A percentile compares a stretch with the other conserved stretches of the same genome.
Conservation (phyloP, 805 yeast species). For the Isabelozyma rhagii region DNA sequence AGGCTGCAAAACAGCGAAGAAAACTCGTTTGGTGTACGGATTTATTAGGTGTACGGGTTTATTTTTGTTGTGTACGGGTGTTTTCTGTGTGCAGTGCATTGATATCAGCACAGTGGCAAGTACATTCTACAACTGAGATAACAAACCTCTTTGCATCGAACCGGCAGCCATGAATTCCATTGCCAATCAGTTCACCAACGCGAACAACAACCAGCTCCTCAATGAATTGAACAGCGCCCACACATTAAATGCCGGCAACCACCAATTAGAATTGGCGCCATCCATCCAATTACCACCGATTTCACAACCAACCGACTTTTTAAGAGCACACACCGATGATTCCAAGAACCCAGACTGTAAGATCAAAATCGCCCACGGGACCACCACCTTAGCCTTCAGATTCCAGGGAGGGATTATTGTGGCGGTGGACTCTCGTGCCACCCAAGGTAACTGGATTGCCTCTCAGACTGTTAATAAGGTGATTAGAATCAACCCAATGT, state of each 20-base stretch:
- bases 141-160: too few relatives aligned
- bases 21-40: too few relatives aligned
- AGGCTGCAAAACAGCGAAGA: too few relatives aligned
- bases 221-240: slow-evolving; percentile 28
- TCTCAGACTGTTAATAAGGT: slow-evolving; percentile 98
- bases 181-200: slow-evolving; percentile 34
- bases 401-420: slow-evolving; percentile 94
- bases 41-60: too few relatives aligned
- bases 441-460: slow-evolving; percentile 97
- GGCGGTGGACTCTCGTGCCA: slow-evolving; percentile 97
- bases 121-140: too few relatives aligned
- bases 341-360: slow-evolving; percentile 87
- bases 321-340: slow-evolving; percentile 98
- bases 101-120: too few relatives aligned
- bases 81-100: too few relatives aligned
- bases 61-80: too few relatives aligned
- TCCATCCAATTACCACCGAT: slow-evolving; percentile 74
- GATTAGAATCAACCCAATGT: slow-evolving; percentile 90
- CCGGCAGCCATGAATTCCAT: slow-evolving; percentile 31
- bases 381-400: slow-evolving; percentile 96
- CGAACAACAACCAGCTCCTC: slow-evolving; percentile 22
- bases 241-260: slow-evolving; percentile 12
- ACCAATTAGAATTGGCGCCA: slow-evolving; percentile 49
- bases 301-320: slow-evolving; percentile 83
- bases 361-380: slow-evolving; percentile 97